These are phyloP conservation scores for Vanrija humicola DNA, from an alignment of 1,284 basidiomycete species.

Conservation along the genomic window DNA sequence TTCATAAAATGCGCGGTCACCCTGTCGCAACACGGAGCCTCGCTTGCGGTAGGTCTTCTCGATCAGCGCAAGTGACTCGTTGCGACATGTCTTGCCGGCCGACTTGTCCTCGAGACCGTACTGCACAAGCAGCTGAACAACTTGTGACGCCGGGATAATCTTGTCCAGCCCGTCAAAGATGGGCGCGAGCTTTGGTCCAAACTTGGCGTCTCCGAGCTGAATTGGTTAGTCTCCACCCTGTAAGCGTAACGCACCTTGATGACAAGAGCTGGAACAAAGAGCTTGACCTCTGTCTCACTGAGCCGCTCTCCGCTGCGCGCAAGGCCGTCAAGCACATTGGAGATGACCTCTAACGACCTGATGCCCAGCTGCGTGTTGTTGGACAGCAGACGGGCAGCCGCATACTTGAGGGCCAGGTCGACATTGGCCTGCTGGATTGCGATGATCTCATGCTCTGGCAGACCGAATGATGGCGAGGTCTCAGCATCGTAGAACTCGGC, in stretches of 20 bases:
- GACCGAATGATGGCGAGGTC: conserved; percentile 60
- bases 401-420: conserved; percentile 90
- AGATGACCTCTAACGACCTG: conserved; percentile 84
- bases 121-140: conserved; percentile 81
- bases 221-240: conserved; percentile 13
- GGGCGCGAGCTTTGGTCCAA: conserved; percentile 48
- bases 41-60: conserved; percentile 44
- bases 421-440: conserved; percentile 80
- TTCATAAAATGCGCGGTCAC: conserved; percentile 43
- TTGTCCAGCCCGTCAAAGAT: conserved; percentile 53
- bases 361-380: conserved; percentile 88
- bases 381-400: conserved; percentile 83
- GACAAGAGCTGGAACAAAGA: conserved; percentile 85
- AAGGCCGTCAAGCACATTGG: conserved; percentile 70
- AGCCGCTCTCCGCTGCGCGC: conserved; percentile 72
- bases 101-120: conserved; percentile 52
- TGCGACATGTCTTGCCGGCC: conserved; percentile 45
- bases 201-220: conserved; percentile 55
- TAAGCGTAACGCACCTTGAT: conserved; percentile 62
- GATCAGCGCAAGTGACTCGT: conserved; percentile 41
- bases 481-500: conserved; percentile 68
- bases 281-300: conserved; percentile 78
- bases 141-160: conserved; percentile 49
- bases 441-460: conserved; percentile 57
- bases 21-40: conserved; percentile 39